Base-by-base conservation (phyloP, 345 rosid genomes). In the Lumnitzera littorea region DNA sequence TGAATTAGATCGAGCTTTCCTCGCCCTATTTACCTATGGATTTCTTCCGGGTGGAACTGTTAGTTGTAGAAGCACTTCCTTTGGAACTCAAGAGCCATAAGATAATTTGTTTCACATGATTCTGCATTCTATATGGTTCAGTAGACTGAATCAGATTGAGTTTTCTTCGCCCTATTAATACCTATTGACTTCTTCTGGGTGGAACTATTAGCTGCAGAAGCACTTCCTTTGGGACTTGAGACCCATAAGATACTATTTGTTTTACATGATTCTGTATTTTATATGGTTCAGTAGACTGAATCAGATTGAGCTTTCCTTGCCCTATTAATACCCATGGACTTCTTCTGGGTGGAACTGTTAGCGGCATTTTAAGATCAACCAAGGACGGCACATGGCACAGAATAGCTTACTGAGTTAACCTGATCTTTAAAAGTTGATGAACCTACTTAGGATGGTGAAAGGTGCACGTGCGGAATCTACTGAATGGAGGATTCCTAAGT, bases 101-200 rank as follows among this genome's bases (percentile, higher is more conserved):
- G 82, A 71, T 89, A 82, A 92, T 72, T 70, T 91, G 70, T 91
- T 91, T 68, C 95, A 88, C 74, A 85, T 91, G 96, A 85, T 91
- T 67, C 84, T 91, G 65, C 95, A 89, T 65, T 89, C 98, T 46
- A 89, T 87, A 63, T 91, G 96, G 96, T 76, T 76, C 59, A 87
- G 76, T 64, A 68, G 83, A 71, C 55, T 91, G 51, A 82, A 75
- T 66, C 87, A 85, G 66, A 71, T 76, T 56, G 77, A 67, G 63
- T 31, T 70, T 62, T 43, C 75, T 20, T 20, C 20, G 20, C 20
- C 20, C 1, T 20, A 20, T 20, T 20, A 20, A 20, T 20, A 20
- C 1, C 20, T 20, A 20, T 20, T 0, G 20, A 20, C 20, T 20
- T 20, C 20, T 20, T 20, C 20, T 2, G n/a, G 23, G 60, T 41